phyloP scores from a whole-genome alignment of 176 grass and related monocot species.

The Juncus inflexus region DNA sequence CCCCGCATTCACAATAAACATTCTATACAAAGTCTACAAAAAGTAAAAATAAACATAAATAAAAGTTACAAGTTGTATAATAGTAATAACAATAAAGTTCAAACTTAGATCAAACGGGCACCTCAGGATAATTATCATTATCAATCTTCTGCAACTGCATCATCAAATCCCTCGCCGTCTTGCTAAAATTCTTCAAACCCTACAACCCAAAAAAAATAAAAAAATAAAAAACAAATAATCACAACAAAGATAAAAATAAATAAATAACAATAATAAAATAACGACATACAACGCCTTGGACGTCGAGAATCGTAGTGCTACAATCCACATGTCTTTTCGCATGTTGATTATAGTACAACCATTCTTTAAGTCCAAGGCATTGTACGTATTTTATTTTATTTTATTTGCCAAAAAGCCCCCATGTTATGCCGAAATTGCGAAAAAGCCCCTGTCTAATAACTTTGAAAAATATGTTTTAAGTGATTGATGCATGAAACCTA shows the following conservation, averaged over 20 bases:
- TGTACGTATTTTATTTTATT: constrained; percentile 17
- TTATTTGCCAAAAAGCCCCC: no score
- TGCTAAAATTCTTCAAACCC: constrained; percentile 58
- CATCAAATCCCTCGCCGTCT: constrained; percentile 49
- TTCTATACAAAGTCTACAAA: constrained; percentile 35
- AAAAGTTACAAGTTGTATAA: not conserved
- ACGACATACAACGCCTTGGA: constrained; percentile 23
- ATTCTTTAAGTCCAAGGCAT: constrained; percentile 40
- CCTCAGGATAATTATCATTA: constrained; percentile 55
- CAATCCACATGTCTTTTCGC: constrained; percentile 36
- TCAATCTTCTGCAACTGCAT: constrained; percentile 48
- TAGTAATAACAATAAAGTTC: not conserved
- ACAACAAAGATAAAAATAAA: no score
- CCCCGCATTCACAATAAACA: constrained; percentile 53
- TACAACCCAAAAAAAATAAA: constrained; percentile 18
- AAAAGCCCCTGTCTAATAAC: no score
- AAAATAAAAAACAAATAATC: not conserved
- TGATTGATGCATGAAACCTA: no score
- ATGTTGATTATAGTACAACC: constrained; percentile 36
- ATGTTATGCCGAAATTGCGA: no score
- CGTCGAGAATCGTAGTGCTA: constrained; percentile 30
- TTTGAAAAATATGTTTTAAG: no score
- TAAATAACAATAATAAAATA: not conserved
- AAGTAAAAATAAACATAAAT: constrained; percentile 9
- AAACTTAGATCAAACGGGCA: constrained; percentile 12